phyloP scores from a whole-genome alignment of 208 protist genomes.

The Trypanosoma platydactyli region DNA sequence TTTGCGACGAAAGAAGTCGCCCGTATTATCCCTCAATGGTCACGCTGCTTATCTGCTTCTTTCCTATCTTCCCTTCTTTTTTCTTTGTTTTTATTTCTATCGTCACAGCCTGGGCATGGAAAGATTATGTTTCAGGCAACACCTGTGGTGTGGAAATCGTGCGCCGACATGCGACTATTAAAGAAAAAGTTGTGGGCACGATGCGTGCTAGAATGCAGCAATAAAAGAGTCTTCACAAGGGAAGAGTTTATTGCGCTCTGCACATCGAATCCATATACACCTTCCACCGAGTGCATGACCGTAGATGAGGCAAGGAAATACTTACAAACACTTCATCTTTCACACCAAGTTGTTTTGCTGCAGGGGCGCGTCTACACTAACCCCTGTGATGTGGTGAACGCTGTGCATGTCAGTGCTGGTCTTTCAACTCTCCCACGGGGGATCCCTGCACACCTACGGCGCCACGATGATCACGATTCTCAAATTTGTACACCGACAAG shows the following conservation, averaged over 20 bases:
- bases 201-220: conserved; percentile 26
- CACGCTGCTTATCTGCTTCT: background rate
- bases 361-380: conserved; percentile 39
- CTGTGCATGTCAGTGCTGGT: conserved; percentile 47
- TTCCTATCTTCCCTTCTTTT: background rate
- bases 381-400: conserved; percentile 47
- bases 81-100: background rate
- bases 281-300: conserved; percentile 44
- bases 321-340: conserved; percentile 36
- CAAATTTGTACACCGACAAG: background rate
- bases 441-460: background rate
- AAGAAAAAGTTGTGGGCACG: conserved; percentile 23
- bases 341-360: conserved; percentile 36
- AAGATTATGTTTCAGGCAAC: conserved; percentile 6
- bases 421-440: conserved; percentile 44
- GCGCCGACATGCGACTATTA: conserved; percentile 7
- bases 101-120: background rate
- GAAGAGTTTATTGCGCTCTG: conserved; percentile 47
- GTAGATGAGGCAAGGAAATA: conserved; percentile 41
- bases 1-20: background rate
- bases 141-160: background rate
- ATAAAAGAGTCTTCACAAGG: conserved; percentile 20
- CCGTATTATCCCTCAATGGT: too few species aligned
- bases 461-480: background rate
- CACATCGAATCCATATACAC: conserved; percentile 32